Evolutionary conservation across 306 rosid species (phyloP).

Genomic region (Sophora flavescens): DNA sequence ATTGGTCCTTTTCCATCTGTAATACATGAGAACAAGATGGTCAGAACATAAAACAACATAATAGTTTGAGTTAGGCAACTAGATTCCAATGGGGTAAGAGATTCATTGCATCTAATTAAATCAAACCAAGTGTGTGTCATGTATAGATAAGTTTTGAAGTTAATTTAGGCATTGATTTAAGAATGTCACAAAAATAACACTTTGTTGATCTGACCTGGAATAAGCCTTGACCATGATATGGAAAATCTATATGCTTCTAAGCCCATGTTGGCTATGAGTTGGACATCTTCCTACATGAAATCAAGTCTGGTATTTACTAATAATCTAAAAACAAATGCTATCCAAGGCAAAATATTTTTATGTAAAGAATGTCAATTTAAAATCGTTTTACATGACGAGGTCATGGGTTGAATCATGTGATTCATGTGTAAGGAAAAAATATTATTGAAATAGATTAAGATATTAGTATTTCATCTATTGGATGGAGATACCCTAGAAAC

Average conservation of each 20-base stretch:
- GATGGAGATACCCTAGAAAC: no score
- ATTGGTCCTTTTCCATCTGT: constrained; percentile 75
- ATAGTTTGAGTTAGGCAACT: constrained; percentile 26
- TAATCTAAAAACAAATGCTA: not conserved
- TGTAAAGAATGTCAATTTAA: constrained; percentile 5
- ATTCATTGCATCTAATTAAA: not conserved
- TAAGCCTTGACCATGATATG: constrained; percentile 51
- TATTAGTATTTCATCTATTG: no score
- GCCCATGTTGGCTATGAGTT: constrained; percentile 39
- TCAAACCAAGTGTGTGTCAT: not conserved
- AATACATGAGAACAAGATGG: constrained; percentile 4
- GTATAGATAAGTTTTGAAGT: not conserved
- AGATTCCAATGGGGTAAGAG: not conserved
- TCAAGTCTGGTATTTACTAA: not conserved
- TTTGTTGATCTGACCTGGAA: constrained; percentile 22
- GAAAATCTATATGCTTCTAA: constrained; percentile 44
- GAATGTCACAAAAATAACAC: not conserved
- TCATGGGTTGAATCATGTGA: not conserved
- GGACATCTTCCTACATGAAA: constrained; percentile 40
- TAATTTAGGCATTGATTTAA: constrained; percentile 16
- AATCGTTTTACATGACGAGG: no score
- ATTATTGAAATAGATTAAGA: no score
- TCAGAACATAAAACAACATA: not conserved
- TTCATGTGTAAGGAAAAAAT: not conserved
- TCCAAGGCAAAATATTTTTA: not conserved